Base-by-base conservation (phyloP, 116 monocot species). In the Phalaenopsis hybrid region DNA sequence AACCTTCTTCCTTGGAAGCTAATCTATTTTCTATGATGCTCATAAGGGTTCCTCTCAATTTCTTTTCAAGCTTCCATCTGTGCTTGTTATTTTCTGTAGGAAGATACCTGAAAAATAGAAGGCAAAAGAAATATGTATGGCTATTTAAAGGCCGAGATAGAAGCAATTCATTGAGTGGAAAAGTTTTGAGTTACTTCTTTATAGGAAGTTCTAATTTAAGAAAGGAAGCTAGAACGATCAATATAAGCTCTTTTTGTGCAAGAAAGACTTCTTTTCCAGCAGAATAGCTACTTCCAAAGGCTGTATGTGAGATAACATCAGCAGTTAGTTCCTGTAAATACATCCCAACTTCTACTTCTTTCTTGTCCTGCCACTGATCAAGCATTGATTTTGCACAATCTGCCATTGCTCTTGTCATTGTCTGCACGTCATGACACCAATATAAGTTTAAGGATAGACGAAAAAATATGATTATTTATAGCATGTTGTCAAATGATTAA, bases 261-360 rank as follows among this genome's bases (percentile, higher is more conserved):
- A 70, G 5, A 72, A 91, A 91, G 0, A 85, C 88, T 80, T 87
- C 83, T 63, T 86, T 90, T 58, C 85, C 90, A 25, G 81, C 68
- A 8, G 21, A 69, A 44, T 79, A 87, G 75, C 87, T 85, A 67
- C 90, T 90, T 17, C 90, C 90, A 58, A 87, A 90, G 37, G 85
- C 85, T 20, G 83, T 76, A 73, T 81, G 85, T 3, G 87, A 83
- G 67, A 90, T 90, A 3, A 87, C 74, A 80, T 90, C 79, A 25
- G 83, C 78, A 44, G 87, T 85, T 13, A 90, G 73, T 61, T 87
- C 90, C 28, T 83, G 25, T 69, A 90, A 81, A 34, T 86, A 49
- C 0, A 8, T 11, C 28, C 81, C 65, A 4, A 87, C 44, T 21
- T 87, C 90, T 13, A 90, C 23, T 57, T 79, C 83, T n/a, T 57